These are phyloP conservation scores for Chrysoporthe puriensis DNA, from an alignment of 2,329 filamentous ascomycete genomes.

Conservation along the genomic window DNA sequence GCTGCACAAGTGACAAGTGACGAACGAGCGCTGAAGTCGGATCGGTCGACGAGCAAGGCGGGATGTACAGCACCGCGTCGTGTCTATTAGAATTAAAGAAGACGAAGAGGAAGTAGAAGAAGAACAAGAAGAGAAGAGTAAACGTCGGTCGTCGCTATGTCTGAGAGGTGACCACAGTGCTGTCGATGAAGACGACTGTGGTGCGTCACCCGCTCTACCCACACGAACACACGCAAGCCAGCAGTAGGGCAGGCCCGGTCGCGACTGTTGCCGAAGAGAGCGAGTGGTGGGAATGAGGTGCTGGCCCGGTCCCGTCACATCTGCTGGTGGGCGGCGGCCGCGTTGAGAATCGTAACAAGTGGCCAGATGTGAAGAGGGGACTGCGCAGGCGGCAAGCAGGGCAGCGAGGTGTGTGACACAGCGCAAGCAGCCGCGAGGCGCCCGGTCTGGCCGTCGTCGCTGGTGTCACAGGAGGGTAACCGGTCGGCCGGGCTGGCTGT, in stretches of 20 bases:
- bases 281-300: neutral
- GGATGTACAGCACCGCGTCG: slow-evolving; percentile 8
- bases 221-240: neutral
- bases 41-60: neutral
- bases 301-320: too few relatives aligned
- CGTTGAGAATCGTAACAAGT: too few relatives aligned
- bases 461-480: neutral
- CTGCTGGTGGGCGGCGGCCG: too few relatives aligned
- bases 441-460: slow-evolving; percentile 4
- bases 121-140: neutral
- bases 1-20: neutral
- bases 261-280: neutral
- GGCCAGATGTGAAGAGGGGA: neutral
- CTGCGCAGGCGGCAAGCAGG: slow-evolving; percentile 1
- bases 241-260: neutral
- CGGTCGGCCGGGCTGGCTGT: neutral
- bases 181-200: slow-evolving; percentile 30
- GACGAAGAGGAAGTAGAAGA: slow-evolving; percentile 8
- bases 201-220: neutral
- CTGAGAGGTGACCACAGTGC: slow-evolving; percentile 18
- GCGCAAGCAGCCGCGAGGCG: slow-evolving; percentile 12
- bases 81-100: slow-evolving; percentile 6
- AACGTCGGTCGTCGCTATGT: neutral
- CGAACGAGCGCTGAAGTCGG: neutral
- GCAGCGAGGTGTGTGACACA: neutral